phyloP scores from a whole-genome alignment of 1,139 yeast genomes.

The Geotrichum europaeum region DNA sequence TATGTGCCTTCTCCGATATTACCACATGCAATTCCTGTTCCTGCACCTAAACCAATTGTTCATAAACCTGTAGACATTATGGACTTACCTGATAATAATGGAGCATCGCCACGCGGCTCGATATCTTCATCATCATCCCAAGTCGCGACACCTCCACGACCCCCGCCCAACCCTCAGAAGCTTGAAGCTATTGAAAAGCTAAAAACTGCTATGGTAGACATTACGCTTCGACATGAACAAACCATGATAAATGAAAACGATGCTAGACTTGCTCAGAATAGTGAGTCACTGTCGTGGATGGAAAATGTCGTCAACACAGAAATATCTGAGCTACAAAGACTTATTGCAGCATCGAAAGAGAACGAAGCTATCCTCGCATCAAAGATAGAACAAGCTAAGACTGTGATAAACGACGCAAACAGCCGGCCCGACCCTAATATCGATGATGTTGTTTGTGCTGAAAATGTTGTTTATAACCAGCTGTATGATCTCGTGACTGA shows the following conservation, averaged over 20 bases:
- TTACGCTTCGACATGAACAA: conserved; percentile 32
- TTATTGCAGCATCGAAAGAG: conserved; percentile 31
- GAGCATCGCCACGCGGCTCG: neutral
- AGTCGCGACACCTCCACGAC: conserved; percentile 21
- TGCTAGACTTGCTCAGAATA: conserved; percentile 53
- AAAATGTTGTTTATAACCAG: conserved; percentile 45
- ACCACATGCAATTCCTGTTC: neutral
- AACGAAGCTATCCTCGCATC: conserved; percentile 34
- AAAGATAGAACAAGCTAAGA: conserved; percentile 30
- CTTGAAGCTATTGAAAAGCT: conserved; percentile 27
- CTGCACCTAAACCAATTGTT: conserved; percentile 11
- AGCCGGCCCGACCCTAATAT: conserved; percentile 33
- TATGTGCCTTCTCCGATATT: conserved; percentile 10
- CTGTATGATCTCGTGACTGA: conserved; percentile 63
- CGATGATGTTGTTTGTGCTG: conserved; percentile 43
- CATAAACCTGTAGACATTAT: conserved; percentile 20
- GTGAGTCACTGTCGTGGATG: conserved; percentile 28
- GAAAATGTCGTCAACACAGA: conserved; percentile 43
- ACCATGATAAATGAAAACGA: conserved; percentile 42
- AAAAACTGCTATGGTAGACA: conserved; percentile 8
- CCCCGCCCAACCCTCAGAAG: conserved; percentile 26
- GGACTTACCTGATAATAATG: conserved; percentile 18
- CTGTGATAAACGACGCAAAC: conserved; percentile 32
- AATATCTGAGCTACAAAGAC: conserved; percentile 76
- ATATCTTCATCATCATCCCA: neutral